Conservation (phyloP, 305 asterid species). For the Solanum aculeatissimum region DNA sequence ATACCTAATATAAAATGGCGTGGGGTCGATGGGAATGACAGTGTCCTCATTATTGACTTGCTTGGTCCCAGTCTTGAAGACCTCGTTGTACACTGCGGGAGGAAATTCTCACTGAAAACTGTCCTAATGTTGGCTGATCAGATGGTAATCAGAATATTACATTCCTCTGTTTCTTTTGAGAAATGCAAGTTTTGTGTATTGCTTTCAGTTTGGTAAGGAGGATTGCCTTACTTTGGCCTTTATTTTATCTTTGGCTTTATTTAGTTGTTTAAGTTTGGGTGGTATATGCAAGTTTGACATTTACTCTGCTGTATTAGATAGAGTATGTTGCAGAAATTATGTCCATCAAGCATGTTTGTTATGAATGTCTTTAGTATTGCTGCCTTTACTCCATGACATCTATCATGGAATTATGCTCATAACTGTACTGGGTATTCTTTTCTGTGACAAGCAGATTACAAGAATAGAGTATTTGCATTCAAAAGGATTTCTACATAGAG, state of each 20-base stretch:
- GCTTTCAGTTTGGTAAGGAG: not conserved
- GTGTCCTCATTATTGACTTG: conserved; percentile 78
- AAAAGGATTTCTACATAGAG: conserved; percentile 90
- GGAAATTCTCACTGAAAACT: conserved; percentile 78
- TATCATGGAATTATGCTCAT: not conserved
- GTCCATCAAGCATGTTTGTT: not conserved
- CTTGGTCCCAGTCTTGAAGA: conserved; percentile 97
- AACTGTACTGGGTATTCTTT: not conserved
- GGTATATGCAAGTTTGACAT: not conserved
- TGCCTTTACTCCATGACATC: not conserved
- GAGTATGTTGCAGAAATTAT: not conserved
- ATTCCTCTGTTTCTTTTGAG: not conserved
- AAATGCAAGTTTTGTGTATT: not conserved
- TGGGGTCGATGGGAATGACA: conserved; percentile 85
- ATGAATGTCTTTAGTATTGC: not conserved
- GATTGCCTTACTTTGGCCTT: not conserved
- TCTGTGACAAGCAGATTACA: conserved; percentile 36
- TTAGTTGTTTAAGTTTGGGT: not conserved
- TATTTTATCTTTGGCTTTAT: not conserved
- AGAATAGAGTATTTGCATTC: conserved; percentile 88
- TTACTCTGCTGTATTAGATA: not conserved
- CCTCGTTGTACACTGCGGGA: conserved; percentile 81
- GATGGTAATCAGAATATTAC: conserved; percentile 45
- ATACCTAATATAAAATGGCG: conserved; percentile 84
- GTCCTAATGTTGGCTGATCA: conserved; percentile 97